A percentile compares a stretch with the other conserved stretches of the same genome.
These are phyloP conservation scores for Aspergillus chevalieri DNA, from an alignment of 2,329 filamentous ascomycete species.

Conservation along the genomic window DNA sequence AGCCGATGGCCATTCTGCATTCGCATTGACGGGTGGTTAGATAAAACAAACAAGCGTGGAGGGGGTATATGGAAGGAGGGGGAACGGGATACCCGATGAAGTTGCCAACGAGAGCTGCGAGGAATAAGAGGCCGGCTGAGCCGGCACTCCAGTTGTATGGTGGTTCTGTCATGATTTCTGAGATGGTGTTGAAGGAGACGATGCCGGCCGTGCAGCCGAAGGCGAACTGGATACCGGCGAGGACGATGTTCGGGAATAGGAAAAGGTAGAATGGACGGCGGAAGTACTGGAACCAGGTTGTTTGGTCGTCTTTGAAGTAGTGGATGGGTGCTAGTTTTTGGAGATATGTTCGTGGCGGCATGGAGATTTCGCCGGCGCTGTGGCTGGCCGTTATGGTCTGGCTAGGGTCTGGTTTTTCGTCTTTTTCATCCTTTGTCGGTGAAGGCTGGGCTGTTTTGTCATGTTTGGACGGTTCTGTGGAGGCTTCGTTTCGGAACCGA, in stretches of 20 bases:
- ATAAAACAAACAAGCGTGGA: neutral
- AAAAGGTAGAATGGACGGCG: slow-evolving; percentile 36
- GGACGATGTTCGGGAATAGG: slow-evolving; percentile 34
- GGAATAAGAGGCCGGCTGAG: slow-evolving; percentile 26
- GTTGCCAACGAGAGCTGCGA: slow-evolving; percentile 28
- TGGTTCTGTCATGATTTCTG: slow-evolving; percentile 30
- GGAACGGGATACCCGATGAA: slow-evolving; percentile 20
- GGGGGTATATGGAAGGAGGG: too few relatives aligned
- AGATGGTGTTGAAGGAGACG: slow-evolving; percentile 35
- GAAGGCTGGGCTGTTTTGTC: neutral
- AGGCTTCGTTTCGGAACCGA: slow-evolving; percentile 13
- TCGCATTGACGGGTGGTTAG: too few relatives aligned
- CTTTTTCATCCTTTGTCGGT: slow-evolving; percentile 1
- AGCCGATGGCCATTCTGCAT: slow-evolving; percentile 39
- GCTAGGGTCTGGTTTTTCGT: slow-evolving; percentile 1
- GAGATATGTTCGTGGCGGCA: slow-evolving; percentile 15
- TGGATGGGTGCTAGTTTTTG: slow-evolving; percentile 21
- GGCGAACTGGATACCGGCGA: slow-evolving; percentile 36
- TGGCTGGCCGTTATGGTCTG: slow-evolving; percentile 12
- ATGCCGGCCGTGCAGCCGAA: slow-evolving; percentile 38
- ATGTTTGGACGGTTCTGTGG: neutral
- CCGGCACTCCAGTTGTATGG: slow-evolving; percentile 32
- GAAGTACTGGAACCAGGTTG: slow-evolving; percentile 37
- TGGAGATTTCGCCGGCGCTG: slow-evolving; percentile 10
- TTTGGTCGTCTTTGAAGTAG: slow-evolving; percentile 26